Conservation (phyloP, 1,284 basidiomycete genomes). For the Ustilago nuda region DNA sequence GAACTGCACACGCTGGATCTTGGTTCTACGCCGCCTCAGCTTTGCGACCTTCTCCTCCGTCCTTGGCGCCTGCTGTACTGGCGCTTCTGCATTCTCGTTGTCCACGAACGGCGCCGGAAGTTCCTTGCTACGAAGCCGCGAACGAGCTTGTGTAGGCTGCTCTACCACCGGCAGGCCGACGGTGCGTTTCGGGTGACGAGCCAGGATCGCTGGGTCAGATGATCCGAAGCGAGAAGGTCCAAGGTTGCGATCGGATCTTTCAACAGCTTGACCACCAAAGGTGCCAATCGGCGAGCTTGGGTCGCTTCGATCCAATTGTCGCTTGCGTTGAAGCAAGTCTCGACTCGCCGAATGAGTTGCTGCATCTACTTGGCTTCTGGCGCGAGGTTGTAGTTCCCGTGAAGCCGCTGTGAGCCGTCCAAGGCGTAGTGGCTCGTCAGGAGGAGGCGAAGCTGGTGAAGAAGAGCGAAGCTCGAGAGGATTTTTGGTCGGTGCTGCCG, state of each 20-base stretch:
- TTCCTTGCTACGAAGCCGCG: background rate
- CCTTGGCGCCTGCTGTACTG: background rate
- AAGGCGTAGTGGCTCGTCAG: background rate
- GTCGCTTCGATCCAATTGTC: conserved; percentile 11
- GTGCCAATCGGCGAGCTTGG: conserved; percentile 33
- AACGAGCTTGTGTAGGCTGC: background rate
- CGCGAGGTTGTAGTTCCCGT: background rate
- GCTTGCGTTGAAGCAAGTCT: conserved; percentile 7
- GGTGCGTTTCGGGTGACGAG: conserved; percentile 2
- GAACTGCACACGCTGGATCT: conserved; percentile 33
- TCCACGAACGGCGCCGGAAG: background rate
- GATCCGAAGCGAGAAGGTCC: conserved; percentile 8
- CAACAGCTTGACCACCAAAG: conserved; percentile 15
- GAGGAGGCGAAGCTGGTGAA: conserved; percentile 15
- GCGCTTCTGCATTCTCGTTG: conserved; percentile 19
- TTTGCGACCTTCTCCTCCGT: conserved; percentile 2
- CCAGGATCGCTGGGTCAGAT: background rate
- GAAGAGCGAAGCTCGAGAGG: conserved; percentile 27
- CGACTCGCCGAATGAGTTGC: background rate
- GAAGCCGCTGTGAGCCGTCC: background rate
- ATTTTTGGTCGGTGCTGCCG: conserved; percentile 5
- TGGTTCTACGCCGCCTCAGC: conserved; percentile 12
- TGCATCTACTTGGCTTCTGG: background rate
- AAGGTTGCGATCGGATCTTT: conserved; percentile 7
- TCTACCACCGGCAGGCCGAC: conserved; percentile 8